Conservation (phyloP, 139 green algal species). For the Nannochloris sp. region DNA sequence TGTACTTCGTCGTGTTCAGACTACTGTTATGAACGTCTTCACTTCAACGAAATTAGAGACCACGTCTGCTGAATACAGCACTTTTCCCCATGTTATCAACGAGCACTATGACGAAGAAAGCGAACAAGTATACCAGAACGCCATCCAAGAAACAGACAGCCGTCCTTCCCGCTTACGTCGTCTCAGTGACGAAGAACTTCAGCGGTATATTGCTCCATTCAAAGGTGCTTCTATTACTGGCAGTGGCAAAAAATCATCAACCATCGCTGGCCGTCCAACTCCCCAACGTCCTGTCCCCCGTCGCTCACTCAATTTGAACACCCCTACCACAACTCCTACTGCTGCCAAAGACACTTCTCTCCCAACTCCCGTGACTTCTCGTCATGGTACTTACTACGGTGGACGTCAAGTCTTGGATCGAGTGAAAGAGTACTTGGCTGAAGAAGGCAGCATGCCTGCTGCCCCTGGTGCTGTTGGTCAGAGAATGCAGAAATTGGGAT, state of each 20-base stretch:
- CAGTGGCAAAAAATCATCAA: too few relatives aligned
- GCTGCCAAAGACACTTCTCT: neutral
- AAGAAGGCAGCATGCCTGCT: neutral
- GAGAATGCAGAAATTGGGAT: neutral
- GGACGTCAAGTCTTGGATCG: conserved; percentile 11
- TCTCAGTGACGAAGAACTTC: conserved; percentile 20
- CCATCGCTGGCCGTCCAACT: neutral
- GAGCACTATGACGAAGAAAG: too few relatives aligned
- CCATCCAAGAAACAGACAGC: neutral
- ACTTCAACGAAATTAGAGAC: too few relatives aligned
- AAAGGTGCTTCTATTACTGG: conserved; percentile 5
- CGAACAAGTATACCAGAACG: neutral
- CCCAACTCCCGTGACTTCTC: neutral
- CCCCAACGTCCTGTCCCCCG: conserved; percentile 7
- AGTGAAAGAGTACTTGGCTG: conserved; percentile 12
- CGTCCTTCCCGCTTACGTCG: neutral
- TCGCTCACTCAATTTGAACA: neutral
- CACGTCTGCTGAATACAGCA: too few relatives aligned
- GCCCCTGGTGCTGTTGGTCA: neutral
- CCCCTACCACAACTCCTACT: neutral
- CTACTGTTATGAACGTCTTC: too few relatives aligned
- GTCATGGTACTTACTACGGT: conserved; percentile 25
- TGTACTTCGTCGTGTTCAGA: too few relatives aligned
- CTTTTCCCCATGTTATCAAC: too few relatives aligned
- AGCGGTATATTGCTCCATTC: conserved; percentile 20